Base-by-base conservation (phyloP, 176 grass and related monocot species). In the Pharus latifolius region DNA sequence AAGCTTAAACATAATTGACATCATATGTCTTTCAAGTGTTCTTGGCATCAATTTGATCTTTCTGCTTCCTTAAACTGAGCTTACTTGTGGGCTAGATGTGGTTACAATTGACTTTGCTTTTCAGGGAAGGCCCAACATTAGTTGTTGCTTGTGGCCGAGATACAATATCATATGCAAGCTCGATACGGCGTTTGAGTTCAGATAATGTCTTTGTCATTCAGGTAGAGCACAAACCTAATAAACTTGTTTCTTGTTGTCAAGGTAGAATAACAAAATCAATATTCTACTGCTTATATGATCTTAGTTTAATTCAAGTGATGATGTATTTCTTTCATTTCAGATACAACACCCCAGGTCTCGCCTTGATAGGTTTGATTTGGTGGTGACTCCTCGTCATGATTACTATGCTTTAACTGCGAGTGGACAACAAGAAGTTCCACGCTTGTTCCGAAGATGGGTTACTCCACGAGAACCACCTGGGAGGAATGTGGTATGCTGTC, bases 191-290 rank as follows among this genome's bases (percentile, higher is more conserved):
- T 66, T 44, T 90, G 73, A 83, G 86, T 60, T 60, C 77, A 53
- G 86, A 92, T 48, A 92, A 84, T 59, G 89, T 92, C 14, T 92
- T 97, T 80, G 89, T 90, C 74, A 83, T 97, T 79, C 94, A 97
- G 94, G 94, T 92, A 77, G 30, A 32, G 56, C 55, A 56, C 63
- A 70, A 62, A 45, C 24, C 12, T 57, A 75, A 63, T 65, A 1
- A 4, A 3, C 25, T 15, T 77, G 7, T 67, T 65, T 18, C 70
- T 55, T 73, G 23, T 73, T 46, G 48, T 26, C 62, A 5, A 17
- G 13, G 16, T 86, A 16, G 45, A 43, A 46, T 52, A 33, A 40
- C 22, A 53, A 62, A 46, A 65, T 59, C 56, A 72, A 20, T 34
- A 20, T 62, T 69, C 62, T 66, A 4, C 12, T 64, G 33, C 0